Base-by-base conservation (phyloP, 1,139 yeast species). In the Taiozyma sp. region DNA sequence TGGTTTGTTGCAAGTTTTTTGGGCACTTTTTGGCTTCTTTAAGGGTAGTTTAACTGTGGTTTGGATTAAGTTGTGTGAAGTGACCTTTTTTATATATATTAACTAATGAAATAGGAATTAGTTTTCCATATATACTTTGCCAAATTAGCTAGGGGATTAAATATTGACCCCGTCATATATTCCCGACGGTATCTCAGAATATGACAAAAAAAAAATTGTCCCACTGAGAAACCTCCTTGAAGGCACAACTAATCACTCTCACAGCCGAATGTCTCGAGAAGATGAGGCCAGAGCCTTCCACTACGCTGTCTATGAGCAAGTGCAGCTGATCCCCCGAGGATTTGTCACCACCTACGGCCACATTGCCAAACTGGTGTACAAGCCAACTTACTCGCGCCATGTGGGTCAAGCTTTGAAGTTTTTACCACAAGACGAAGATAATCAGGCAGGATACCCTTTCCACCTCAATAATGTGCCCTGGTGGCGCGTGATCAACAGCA, bases 401-500 rank as follows among this genome's bases (percentile, higher is more conserved):
- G 95, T 87, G 1, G 96, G 96, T 0, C 76, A 77, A 36, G 80
- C 91, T 0, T 68, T 87, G 53, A 87, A 87, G 64, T 73, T 78
- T 48, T 66, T 79, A 10, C 73, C 78, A 8, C 12, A 29, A 46
- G 48, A 47, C 4, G 49, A 45, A 8, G 44, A 45, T 4, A 43
- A 41, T 5, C 57, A 53, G 4, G n/a, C 30, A 5, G 50, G 43
- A 3, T 63, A 64, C 38, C 62, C 63, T 3, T 61, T 44, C 43
- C 65, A 73, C 42, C 44, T 61, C 3, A 66, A 57, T 1, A 70
- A 69, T 10, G 78, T 86, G 10, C 95, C 96, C 1, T 87, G 96
- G 96, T 87, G 93, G 92, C 70, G 96, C 49, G 88, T 87, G 2
- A 70, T 87, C 22, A 77, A 78, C 46, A 72, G 87, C 19, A 70